Percentiles rank a stretch among this genome's conserved stretches.
phyloP scores from a whole-genome alignment of 73 alveolate genomes.

The Paramecium sexaurelia region DNA sequence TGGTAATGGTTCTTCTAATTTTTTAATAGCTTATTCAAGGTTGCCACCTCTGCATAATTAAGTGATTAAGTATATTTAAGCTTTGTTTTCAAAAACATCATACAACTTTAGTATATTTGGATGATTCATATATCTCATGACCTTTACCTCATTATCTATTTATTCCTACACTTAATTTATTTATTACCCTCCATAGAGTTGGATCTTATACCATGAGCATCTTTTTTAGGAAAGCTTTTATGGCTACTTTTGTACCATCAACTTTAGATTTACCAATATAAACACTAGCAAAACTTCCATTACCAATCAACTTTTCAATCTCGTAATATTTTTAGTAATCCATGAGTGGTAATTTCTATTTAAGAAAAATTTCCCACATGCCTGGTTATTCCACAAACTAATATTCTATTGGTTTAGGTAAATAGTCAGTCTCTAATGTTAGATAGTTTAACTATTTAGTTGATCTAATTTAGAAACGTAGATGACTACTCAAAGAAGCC shows the following conservation, averaged over 20 bases:
- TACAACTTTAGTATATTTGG: background rate
- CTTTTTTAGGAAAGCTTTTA: constrained; percentile 1
- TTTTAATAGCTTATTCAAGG: background rate
- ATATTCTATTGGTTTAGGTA: constrained; percentile 35
- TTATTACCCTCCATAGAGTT: background rate
- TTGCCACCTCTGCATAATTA: constrained; percentile 46
- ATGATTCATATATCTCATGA: constrained; percentile 2
- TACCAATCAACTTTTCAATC: constrained; percentile 24
- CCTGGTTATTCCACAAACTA: background rate
- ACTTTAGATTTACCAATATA: background rate
- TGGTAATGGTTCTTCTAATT: constrained; percentile 30
- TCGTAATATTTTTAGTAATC: constrained; percentile 14
- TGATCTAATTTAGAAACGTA: background rate
- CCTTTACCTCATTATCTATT: constrained; percentile 2
- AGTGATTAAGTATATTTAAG: constrained; percentile 5
- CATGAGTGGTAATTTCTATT: background rate
- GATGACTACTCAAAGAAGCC: background rate
- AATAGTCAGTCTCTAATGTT: background rate
- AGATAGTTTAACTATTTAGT: background rate
- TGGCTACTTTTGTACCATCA: constrained; percentile 45
- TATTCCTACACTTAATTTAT: background rate
- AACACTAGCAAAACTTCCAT: constrained; percentile 46
- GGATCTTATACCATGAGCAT: constrained; percentile 15
- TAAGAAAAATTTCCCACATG: constrained; percentile 31
- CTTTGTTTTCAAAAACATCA: constrained; percentile 55